Evolutionary conservation across 352 stramenopile genomes (phyloP).

Genomic region (Pythium aphanidermatum): DNA sequence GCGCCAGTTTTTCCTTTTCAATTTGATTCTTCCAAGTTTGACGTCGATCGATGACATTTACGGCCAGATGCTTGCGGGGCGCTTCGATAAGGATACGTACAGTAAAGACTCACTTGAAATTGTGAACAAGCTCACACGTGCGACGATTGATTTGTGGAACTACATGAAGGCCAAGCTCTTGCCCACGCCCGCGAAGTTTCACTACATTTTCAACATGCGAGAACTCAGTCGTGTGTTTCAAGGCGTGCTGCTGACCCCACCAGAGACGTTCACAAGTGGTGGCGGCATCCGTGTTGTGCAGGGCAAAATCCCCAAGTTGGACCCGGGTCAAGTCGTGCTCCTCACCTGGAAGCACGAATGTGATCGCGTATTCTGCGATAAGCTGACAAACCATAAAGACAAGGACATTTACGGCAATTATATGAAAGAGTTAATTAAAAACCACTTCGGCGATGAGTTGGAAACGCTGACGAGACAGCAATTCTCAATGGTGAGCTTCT

Average conservation of each 20-base stretch:
- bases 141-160: slow-evolving; percentile 96
- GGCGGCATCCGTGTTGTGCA: slow-evolving; percentile 80
- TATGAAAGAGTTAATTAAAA: slow-evolving; percentile 89
- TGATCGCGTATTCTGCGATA: slow-evolving; percentile 97
- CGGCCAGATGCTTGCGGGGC: slow-evolving; percentile 95
- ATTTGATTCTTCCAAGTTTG: slow-evolving; percentile 95
- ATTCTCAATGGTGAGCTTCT: slow-evolving; percentile 97
- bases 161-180: slow-evolving; percentile 97
- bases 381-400: slow-evolving; percentile 96
- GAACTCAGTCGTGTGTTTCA: slow-evolving; percentile 98
- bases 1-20: slow-evolving; percentile 99
- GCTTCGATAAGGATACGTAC: slow-evolving; percentile 89
- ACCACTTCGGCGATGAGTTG: slow-evolving; percentile 88
- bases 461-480: slow-evolving; percentile 58
- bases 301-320: slow-evolving; percentile 87
- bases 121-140: slow-evolving; percentile 92
- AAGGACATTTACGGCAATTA: slow-evolving; percentile 93
- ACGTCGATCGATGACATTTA: slow-evolving; percentile 99
- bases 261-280: slow-evolving; percentile 92
- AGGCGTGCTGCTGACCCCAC: slow-evolving; percentile 94
- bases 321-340: slow-evolving; percentile 88
- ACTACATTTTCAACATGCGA: slow-evolving; percentile 99
- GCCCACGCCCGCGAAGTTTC: slow-evolving; percentile 97
- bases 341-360: slow-evolving; percentile 98
- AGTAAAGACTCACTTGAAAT: slow-evolving; percentile 80